These are phyloP conservation scores for Schoenoplectus tabernaemontani DNA, from an alignment of 202 grass and related monocot species.

Conservation along the genomic window DNA sequence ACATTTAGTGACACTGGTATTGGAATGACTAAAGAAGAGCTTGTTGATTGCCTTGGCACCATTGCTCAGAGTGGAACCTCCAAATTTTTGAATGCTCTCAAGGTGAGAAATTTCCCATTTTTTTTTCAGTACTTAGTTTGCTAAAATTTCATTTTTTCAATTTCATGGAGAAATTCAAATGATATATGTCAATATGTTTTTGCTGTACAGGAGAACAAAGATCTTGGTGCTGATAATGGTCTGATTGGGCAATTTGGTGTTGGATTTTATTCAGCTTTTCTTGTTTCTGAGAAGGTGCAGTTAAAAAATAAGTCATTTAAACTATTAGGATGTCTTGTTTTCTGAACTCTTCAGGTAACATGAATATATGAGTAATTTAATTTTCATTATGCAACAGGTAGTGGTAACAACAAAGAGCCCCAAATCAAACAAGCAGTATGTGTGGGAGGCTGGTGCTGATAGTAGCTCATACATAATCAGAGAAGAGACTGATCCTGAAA, in stretches of 20 bases:
- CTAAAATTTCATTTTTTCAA: background rate
- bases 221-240: constrained; percentile 75
- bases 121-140: background rate
- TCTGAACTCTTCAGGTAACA: constrained; percentile 1
- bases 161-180: background rate
- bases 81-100: constrained; percentile 82
- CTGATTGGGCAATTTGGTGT: constrained; percentile 94
- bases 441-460: constrained; percentile 74
- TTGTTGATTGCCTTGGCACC: constrained; percentile 86
- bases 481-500: constrained; percentile 74
- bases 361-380: background rate
- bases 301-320: background rate
- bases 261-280: constrained; percentile 85
- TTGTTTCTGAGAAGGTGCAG: constrained; percentile 67
- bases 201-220: constrained; percentile 58
- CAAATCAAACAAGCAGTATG: constrained; percentile 67
- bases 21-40: constrained; percentile 91
- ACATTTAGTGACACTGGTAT: constrained; percentile 70
- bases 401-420: constrained; percentile 83
- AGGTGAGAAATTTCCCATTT: constrained; percentile 29
- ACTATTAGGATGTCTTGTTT: background rate
- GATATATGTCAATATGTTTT: background rate
- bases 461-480: constrained; percentile 56
- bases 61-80: constrained; percentile 91
- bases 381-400: constrained; percentile 34